Evolutionary conservation across 164 flowering plant genomes (phyloP).

Genomic region (Aristolochia fimbriata): DNA sequence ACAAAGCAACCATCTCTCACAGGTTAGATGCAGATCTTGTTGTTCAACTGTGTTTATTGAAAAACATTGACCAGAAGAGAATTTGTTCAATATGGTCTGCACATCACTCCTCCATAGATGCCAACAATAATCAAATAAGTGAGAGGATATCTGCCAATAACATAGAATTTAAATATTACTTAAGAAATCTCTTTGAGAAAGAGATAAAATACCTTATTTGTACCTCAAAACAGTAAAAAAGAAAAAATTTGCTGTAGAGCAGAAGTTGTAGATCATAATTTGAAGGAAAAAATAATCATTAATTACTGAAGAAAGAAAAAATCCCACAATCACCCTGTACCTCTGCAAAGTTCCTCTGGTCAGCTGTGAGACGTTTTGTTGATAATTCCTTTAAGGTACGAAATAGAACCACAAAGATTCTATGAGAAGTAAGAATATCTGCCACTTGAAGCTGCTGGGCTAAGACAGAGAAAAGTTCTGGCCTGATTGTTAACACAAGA

Average conservation of each 20-base stretch:
- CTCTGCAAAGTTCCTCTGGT: slow-evolving; percentile 77
- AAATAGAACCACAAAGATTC: slow-evolving; percentile 79
- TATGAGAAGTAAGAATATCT: slow-evolving; percentile 71
- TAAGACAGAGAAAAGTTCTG: slow-evolving; percentile 63
- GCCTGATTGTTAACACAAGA: slow-evolving; percentile 39
- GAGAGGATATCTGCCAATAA: slow-evolving; percentile 71
- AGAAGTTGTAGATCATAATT: background rate
- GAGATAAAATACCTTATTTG: background rate
- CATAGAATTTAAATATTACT: background rate
- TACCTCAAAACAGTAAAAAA: background rate
- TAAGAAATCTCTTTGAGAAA: background rate
- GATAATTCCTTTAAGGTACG: slow-evolving; percentile 90
- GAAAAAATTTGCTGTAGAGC: background rate
- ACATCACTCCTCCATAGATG: slow-evolving; percentile 86
- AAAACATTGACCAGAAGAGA: slow-evolving; percentile 43
- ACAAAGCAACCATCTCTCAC: slow-evolving; percentile 92
- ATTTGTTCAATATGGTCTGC: slow-evolving; percentile 55
- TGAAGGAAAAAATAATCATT: background rate
- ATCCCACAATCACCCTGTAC: slow-evolving; percentile 18
- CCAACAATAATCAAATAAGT: slow-evolving; percentile 82
- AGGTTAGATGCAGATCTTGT: slow-evolving; percentile 57
- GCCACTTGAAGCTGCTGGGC: slow-evolving; percentile 80
- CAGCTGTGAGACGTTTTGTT: slow-evolving; percentile 77
- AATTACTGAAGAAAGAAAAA: background rate
- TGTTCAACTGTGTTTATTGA: slow-evolving; percentile 34